A percentile compares a stretch with the other conserved stretches of the same genome.
Evolutionary conservation across 208 protist genomes (phyloP).

Genomic region (Plasmodiophora brassicae): DNA sequence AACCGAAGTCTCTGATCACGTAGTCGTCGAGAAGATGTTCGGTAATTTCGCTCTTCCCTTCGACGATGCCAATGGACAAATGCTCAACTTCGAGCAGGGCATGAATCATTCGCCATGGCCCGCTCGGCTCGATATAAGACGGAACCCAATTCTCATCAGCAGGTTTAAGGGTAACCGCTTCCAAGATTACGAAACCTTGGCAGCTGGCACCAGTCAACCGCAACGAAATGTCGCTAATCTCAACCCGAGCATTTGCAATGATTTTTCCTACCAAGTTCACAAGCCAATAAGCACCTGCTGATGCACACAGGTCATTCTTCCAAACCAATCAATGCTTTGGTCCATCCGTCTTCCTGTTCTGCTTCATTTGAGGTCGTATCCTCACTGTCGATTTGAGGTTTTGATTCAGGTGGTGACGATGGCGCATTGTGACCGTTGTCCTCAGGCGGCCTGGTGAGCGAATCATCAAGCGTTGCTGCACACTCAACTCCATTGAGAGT

Average conservation of each 20-base stretch:
- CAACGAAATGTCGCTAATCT: neutral
- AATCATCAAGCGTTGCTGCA: neutral
- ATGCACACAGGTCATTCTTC: neutral
- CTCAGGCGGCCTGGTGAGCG: neutral
- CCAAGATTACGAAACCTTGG: neutral
- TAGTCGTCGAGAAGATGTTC: too few species aligned
- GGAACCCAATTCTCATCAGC: neutral
- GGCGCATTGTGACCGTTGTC: neutral
- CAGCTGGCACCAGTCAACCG: neutral
- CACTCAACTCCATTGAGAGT: neutral
- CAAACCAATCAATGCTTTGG: neutral
- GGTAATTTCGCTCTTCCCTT: too few species aligned
- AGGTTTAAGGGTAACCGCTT: neutral
- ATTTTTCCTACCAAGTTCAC: neutral
- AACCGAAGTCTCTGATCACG: too few species aligned
- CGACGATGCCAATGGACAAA: neutral
- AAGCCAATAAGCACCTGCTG: neutral
- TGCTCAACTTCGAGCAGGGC: neutral
- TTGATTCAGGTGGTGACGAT: neutral
- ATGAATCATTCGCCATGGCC: neutral
- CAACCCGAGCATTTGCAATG: neutral
- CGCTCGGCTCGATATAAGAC: neutral
- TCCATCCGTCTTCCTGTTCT: neutral
- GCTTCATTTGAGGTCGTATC: neutral
- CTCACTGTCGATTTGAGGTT: neutral